Percentiles rank a stretch among this genome's conserved stretches.
phyloP scores from a whole-genome alignment of 2,329 filamentous ascomycete species.

The Trichophyton mentagrophytes region DNA sequence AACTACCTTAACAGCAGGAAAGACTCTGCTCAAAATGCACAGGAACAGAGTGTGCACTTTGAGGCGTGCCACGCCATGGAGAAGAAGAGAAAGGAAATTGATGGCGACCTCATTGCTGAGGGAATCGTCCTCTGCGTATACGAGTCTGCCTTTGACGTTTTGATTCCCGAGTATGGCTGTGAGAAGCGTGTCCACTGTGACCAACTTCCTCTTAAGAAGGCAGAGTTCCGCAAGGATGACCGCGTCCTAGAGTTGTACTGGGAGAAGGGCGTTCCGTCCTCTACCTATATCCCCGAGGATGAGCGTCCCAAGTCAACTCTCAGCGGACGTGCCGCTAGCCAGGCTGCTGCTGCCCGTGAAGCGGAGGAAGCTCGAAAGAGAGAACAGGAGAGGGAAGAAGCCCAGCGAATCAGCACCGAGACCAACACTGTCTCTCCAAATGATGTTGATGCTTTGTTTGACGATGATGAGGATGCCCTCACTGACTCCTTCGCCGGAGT shows the following conservation, averaged over 20 bases:
- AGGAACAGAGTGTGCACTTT: constrained; percentile 98
- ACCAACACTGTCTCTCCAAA: constrained; percentile 89
- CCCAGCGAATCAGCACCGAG: constrained; percentile 82
- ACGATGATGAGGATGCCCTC: constrained; percentile 69
- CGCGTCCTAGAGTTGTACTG: constrained; percentile 92
- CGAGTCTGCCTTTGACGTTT: constrained; percentile 93
- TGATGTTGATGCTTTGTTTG: constrained; percentile 89
- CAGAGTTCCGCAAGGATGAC: constrained; percentile 96
- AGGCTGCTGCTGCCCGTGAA: constrained; percentile 62
- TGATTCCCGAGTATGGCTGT: constrained; percentile 96
- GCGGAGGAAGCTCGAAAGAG: constrained; percentile 70
- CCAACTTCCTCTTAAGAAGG: constrained; percentile 92
- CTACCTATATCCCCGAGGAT: constrained; percentile 90
- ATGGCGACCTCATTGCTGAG: constrained; percentile 86
- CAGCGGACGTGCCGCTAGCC: constrained; percentile 60
- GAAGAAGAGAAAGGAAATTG: constrained; percentile 70
- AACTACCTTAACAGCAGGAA: constrained; percentile 99
- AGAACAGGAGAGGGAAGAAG: constrained; percentile 79
- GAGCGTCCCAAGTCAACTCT: constrained; percentile 77
- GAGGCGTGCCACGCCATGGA: constrained; percentile 95
- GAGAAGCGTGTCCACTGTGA: constrained; percentile 99
- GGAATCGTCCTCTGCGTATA: constrained; percentile 96
- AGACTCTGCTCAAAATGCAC: constrained; percentile 90
- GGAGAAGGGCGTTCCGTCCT: constrained; percentile 98
- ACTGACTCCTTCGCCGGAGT: constrained; percentile 88